A percentile compares a stretch with the other conserved stretches of the same genome.
Conservation (phyloP, 2,329 filamentous ascomycete species). For the Aureobasidium lini region DNA sequence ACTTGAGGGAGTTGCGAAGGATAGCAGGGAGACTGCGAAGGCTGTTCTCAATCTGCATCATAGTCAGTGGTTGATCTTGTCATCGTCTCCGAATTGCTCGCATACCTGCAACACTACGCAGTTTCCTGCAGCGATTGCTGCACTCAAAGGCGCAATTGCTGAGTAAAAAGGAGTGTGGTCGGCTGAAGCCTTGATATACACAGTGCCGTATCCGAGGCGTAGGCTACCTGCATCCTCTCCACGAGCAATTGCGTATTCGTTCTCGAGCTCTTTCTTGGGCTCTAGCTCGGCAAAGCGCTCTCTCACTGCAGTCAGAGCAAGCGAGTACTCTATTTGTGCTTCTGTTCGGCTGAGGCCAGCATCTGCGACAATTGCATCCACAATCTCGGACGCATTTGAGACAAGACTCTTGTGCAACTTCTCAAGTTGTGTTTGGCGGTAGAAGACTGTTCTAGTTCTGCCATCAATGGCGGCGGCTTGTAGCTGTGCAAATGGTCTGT, state of each 20-base stretch:
- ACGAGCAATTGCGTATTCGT: slow-evolving; percentile 37
- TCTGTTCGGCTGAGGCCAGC: slow-evolving; percentile 30
- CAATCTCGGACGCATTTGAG: slow-evolving; percentile 29
- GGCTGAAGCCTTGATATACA: slow-evolving; percentile 41
- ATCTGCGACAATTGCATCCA: slow-evolving; percentile 36
- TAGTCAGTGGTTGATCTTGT: not conserved
- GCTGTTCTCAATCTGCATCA: slow-evolving; percentile 33
- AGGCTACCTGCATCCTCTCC: slow-evolving; percentile 31
- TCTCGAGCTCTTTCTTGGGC: slow-evolving; percentile 29
- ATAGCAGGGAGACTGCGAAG: slow-evolving; percentile 30
- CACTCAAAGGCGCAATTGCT: slow-evolving; percentile 35
- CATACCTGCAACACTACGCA: slow-evolving; percentile 44
- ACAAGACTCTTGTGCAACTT: slow-evolving; percentile 34
- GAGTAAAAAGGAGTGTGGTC: slow-evolving; percentile 44
- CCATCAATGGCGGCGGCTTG: slow-evolving; percentile 39
- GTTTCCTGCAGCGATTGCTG: slow-evolving; percentile 45
- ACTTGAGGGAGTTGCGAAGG: slow-evolving; percentile 32
- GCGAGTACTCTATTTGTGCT: slow-evolving; percentile 35
- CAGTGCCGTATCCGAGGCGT: slow-evolving; percentile 34
- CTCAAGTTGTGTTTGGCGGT: slow-evolving; percentile 40
- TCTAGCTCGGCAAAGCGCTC: slow-evolving; percentile 35
- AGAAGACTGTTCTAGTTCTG: slow-evolving; percentile 38
- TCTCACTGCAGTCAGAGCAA: slow-evolving; percentile 34
- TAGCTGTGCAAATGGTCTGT: slow-evolving; percentile 26
- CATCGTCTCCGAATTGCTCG: not conserved